Conservation (phyloP, 306 rosid genomes). For the Cucurbita argyrosperma region DNA sequence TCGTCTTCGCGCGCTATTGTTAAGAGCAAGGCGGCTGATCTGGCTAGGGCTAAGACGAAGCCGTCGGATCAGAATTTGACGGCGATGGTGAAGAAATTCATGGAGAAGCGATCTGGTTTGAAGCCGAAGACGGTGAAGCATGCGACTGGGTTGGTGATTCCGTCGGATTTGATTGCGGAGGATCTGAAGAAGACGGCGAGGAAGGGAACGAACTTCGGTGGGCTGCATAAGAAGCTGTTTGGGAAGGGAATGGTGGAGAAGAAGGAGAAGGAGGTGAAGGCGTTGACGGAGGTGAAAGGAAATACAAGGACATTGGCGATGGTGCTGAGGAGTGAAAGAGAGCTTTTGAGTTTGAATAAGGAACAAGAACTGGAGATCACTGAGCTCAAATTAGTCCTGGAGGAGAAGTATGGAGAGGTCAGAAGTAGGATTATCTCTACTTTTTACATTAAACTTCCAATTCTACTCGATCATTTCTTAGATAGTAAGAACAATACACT, state of each 20-base stretch:
- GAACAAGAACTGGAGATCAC: slow-evolving; percentile 49
- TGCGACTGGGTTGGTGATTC: slow-evolving; percentile 32
- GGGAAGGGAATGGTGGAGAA: slow-evolving; percentile 36
- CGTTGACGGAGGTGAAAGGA: slow-evolving; percentile 77
- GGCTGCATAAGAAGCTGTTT: slow-evolving; percentile 60
- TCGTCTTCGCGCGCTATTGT: slow-evolving; percentile 54
- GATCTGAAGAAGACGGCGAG: slow-evolving; percentile 61
- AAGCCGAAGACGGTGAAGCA: slow-evolving; percentile 21
- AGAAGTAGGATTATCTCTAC: neutral
- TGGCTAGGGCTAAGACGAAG: slow-evolving; percentile 14
- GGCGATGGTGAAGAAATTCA: slow-evolving; percentile 57
- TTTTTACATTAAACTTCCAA: neutral
- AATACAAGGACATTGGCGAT: slow-evolving; percentile 84
- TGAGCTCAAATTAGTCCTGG: slow-evolving; percentile 38
- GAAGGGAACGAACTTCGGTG: slow-evolving; percentile 35
- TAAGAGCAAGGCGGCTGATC: slow-evolving; percentile 34
- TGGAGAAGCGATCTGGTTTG: slow-evolving; percentile 35
- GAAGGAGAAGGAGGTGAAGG: slow-evolving; percentile 57
- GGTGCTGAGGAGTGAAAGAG: slow-evolving; percentile 92
- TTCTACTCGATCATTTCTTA: neutral
- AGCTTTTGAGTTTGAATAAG: slow-evolving; percentile 58
- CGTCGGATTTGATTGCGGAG: slow-evolving; percentile 45
- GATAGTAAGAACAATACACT: neutral
- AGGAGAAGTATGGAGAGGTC: slow-evolving; percentile 68
- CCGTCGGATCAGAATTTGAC: slow-evolving; percentile 47